Conservation (phyloP, 176 grass and related monocot species). For the Musa acuminata region DNA sequence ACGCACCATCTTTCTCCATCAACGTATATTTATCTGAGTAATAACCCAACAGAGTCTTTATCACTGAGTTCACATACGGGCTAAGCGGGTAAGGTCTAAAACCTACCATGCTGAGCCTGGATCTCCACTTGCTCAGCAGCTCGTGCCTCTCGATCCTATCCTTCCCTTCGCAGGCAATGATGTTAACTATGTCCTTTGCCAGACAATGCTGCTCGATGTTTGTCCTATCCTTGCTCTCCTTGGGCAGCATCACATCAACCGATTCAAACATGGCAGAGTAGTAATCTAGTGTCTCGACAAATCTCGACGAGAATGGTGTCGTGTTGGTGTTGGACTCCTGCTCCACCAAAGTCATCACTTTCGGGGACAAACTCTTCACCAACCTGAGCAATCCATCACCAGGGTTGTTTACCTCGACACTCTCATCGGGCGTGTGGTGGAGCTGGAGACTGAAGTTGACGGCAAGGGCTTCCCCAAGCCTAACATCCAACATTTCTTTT, state of each 20-base stretch:
- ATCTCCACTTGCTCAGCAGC: slow-evolving; percentile 30
- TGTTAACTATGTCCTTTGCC: too few relatives aligned
- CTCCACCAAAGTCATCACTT: slow-evolving; percentile 82
- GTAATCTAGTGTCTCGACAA: too few relatives aligned
- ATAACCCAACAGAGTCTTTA: slow-evolving; percentile 32
- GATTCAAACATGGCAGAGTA: slow-evolving; percentile 22
- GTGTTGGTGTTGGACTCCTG: too few relatives aligned
- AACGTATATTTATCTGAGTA: slow-evolving; percentile 64
- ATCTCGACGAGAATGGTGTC: too few relatives aligned
- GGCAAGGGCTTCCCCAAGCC: slow-evolving; percentile 61
- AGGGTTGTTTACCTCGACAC: neutral
- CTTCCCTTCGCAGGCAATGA: slow-evolving; percentile 11
- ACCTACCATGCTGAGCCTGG: too few relatives aligned
- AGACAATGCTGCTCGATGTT: slow-evolving; percentile 9
- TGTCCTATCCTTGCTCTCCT: slow-evolving; percentile 75
- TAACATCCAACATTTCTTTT: slow-evolving; percentile 65
- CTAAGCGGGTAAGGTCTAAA: slow-evolving; percentile 21
- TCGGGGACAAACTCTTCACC: slow-evolving; percentile 78
- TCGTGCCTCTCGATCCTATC: slow-evolving; percentile 77
- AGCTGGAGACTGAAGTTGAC: slow-evolving; percentile 84
- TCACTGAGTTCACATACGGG: slow-evolving; percentile 76
- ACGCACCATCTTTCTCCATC: slow-evolving; percentile 63
- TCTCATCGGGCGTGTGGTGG: too few relatives aligned
- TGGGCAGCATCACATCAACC: slow-evolving; percentile 47
- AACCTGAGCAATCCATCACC: slow-evolving; percentile 73